These are phyloP conservation scores for Tagetes erecta DNA, from an alignment of 129 eudicot genomes.

Conservation along the genomic window DNA sequence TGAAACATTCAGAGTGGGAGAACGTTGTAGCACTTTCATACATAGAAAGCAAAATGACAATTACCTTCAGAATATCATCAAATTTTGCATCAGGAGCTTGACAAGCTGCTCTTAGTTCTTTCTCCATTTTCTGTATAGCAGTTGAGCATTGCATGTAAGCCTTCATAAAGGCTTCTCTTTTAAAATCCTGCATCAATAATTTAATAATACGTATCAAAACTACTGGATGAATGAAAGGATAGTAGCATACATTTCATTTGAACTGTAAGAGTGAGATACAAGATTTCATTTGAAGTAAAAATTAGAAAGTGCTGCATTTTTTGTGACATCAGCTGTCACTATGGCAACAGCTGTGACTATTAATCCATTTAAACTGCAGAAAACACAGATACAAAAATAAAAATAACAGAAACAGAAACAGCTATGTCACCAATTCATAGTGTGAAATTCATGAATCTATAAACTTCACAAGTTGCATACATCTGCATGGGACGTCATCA, in stretches of 20 bases:
- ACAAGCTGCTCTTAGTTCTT: constrained; percentile 75
- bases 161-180: constrained; percentile 87
- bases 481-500: constrained; percentile 1
- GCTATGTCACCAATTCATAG: background rate
- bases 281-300: background rate
- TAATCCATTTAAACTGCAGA: background rate
- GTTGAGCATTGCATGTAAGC: constrained; percentile 78
- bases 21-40: background rate
- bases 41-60: constrained; percentile 11
- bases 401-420: background rate
- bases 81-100: constrained; percentile 77
- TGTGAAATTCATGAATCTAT: constrained; percentile 1
- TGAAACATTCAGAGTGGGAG: background rate
- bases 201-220: constrained; percentile 26
- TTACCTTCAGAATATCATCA: constrained; percentile 75
- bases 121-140: constrained; percentile 85
- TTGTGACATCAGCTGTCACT: background rate
- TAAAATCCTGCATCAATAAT: constrained; percentile 73
- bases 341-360: background rate
- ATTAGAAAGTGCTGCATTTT: background rate
- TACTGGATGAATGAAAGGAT: constrained; percentile 1
- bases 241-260: constrained; percentile 1
- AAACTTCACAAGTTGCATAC: background rate
- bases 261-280: constrained; percentile 6
- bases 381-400: background rate